Base-by-base conservation (phyloP, 2,329 filamentous ascomycete genomes). In the Boeremia exigua region DNA sequence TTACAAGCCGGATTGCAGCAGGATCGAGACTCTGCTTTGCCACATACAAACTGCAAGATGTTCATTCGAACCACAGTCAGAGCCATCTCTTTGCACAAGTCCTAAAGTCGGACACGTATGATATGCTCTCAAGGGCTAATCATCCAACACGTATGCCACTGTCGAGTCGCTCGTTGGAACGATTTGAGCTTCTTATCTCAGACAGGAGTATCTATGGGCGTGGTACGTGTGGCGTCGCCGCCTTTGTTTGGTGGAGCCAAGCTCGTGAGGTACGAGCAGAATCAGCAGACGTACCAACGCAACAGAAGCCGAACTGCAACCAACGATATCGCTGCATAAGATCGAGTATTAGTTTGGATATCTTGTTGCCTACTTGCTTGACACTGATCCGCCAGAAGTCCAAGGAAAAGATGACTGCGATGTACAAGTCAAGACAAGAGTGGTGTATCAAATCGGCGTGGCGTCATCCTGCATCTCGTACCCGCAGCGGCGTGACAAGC, bases 401-500 rank as follows among this genome's bases (percentile, higher is more conserved):
- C 19, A 23, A 23, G 2, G 19, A 5, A 23, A 23, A 23, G 19
- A 23, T 23, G 5, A 23, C 2, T 23, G 19, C 19, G 19, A 23
- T 5, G 19, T 23, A 23, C 19, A 23, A 23, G 3, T 23, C 19
- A 23, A 23, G 19, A 23, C 19, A 23, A 5, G 19, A 23, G 19
- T 23, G 19, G 2, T 36, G 15, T 8, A 19, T 11, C n/a, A 44
- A 36, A 40, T 37, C 51, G 33, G 49, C 28, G 49, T 34, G 29
- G 28, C 33, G 23, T 48, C 36, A 38, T 52, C 46, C 43, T 28
- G 43, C 34, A 25, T 28, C 50, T 42, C 34, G 38, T 45, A 32
- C 34, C 36, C 37, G 19, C 55, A 19, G 27, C n/a, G 15, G 28
- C 38, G 11, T 19, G 37, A 17, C 47, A 46, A 44, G 27, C 33